Evolutionary conservation across 2,329 filamentous ascomycete species (phyloP).

Genomic region (Epicoccum nigrum): DNA sequence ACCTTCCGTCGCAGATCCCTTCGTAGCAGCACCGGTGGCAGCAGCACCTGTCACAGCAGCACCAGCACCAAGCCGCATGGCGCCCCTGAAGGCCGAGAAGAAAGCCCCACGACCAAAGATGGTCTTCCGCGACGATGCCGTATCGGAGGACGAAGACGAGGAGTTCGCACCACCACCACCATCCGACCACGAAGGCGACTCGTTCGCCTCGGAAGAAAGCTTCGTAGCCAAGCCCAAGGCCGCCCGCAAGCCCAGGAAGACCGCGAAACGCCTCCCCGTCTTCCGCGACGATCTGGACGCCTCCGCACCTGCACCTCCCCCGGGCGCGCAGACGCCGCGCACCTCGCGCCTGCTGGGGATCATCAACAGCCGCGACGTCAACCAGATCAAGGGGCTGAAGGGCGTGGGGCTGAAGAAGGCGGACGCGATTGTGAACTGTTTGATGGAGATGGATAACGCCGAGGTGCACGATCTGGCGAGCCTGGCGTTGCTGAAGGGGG

Average conservation of each 20-base stretch:
- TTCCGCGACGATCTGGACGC: conserved; percentile 42
- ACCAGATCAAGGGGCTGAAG: conserved; percentile 68
- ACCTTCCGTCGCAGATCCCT: too few species aligned
- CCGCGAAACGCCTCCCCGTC: conserved; percentile 43
- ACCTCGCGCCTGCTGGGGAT: conserved; percentile 70
- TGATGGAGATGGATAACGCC: conserved; percentile 55
- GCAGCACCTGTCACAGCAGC: conserved; percentile 23
- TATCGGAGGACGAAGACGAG: conserved; percentile 50
- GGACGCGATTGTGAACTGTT: conserved; percentile 56
- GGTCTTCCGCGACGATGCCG: conserved; percentile 15
- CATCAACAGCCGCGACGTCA: conserved; percentile 74
- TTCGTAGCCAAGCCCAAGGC: conserved; percentile 48
- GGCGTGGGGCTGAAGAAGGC: conserved; percentile 78
- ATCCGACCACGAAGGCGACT: conserved; percentile 44
- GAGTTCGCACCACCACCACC: conserved; percentile 47
- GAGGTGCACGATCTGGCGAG: conserved; percentile 51
- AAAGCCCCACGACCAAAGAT: conserved; percentile 22
- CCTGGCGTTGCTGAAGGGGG: conserved; percentile 55
- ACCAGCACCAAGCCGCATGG: conserved; percentile 45
- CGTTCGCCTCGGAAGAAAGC: conserved; percentile 47
- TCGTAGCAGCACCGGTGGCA: conserved; percentile 14
- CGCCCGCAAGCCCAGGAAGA: conserved; percentile 41
- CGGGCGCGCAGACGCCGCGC: conserved; percentile 57
- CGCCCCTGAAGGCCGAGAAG: conserved; percentile 38
- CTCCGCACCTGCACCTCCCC: conserved; percentile 13